These are phyloP conservation scores for Penicillium antarcticum DNA, from an alignment of 495 filamentous ascomycete species.

Conservation along the genomic window DNA sequence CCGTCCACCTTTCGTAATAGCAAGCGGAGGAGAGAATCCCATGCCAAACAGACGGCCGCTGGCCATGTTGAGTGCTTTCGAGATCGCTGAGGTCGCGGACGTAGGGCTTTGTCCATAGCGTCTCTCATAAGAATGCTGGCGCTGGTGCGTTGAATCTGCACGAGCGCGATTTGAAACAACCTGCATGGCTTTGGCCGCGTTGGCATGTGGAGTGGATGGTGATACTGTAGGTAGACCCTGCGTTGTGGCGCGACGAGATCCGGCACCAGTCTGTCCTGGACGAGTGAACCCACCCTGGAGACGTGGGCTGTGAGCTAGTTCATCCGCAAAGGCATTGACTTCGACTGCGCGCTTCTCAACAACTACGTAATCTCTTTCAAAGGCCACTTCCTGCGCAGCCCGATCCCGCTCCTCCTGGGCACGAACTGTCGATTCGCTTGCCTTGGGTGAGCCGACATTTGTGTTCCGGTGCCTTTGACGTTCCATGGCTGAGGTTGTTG, in stretches of 20 bases:
- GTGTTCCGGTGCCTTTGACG: conserved; percentile 49
- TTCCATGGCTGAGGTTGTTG: conserved; percentile 40
- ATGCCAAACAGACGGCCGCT: conserved; percentile 79
- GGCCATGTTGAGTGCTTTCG: conserved; percentile 91
- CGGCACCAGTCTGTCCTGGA: conserved; percentile 38
- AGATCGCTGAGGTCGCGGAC: conserved; percentile 82
- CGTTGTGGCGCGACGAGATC: conserved; percentile 67
- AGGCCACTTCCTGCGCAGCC: conserved; percentile 81
- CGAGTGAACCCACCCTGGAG: conserved; percentile 44
- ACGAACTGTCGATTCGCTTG: conserved; percentile 38
- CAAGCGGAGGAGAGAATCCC: conserved; percentile 66
- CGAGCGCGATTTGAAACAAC: conserved; percentile 59
- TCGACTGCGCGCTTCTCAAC: conserved; percentile 94
- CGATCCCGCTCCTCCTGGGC: conserved; percentile 63
- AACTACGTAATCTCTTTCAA: conserved; percentile 90
- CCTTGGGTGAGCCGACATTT: conserved; percentile 42
- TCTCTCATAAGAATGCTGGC: conserved; percentile 74
- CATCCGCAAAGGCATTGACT: conserved; percentile 95
- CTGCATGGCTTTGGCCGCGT: conserved; percentile 62
- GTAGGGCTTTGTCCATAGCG: conserved; percentile 71
- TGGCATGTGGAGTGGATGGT: conserved; percentile 28
- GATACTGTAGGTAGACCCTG: conserved; percentile 52
- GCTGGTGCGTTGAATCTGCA: conserved; percentile 61
- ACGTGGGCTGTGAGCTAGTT: conserved; percentile 75
- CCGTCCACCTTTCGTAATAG: conserved; percentile 59